A percentile compares a stretch with the other conserved stretches of the same genome.
phyloP scores from a whole-genome alignment of 371 early-diverging fungal species.

The Gilbertella persicaria region DNA sequence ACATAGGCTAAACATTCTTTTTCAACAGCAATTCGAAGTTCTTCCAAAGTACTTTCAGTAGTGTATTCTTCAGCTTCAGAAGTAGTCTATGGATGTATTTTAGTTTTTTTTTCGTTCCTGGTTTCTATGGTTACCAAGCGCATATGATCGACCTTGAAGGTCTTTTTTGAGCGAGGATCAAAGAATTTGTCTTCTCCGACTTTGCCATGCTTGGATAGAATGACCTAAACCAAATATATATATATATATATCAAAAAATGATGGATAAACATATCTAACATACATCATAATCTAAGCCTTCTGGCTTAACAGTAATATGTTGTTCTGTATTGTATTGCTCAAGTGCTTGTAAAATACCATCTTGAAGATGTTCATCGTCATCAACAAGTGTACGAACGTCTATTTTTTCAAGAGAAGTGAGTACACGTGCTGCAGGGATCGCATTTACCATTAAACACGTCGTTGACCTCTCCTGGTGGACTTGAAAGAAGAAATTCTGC shows the following conservation, averaged over 20 bases:
- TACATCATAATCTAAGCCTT: constrained; percentile 69
- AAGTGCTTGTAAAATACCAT: constrained; percentile 70
- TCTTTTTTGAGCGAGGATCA: constrained; percentile 71
- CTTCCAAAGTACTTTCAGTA: constrained; percentile 49
- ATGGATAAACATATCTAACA: not conserved
- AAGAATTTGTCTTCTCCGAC: constrained; percentile 65
- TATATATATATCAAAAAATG: not conserved
- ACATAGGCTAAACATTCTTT: constrained; percentile 63
- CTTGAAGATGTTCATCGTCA: constrained; percentile 79
- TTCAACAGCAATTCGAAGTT: constrained; percentile 66
- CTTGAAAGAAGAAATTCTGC: constrained; percentile 79
- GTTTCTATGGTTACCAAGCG: constrained; percentile 53
- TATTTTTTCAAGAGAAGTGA: constrained; percentile 28
- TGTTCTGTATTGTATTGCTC: constrained; percentile 87
- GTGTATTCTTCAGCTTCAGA: constrained; percentile 60
- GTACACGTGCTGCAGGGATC: not conserved
- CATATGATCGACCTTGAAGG: constrained; percentile 77
- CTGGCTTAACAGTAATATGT: constrained; percentile 68
- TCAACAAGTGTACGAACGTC: constrained; percentile 86
- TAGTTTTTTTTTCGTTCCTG: too few relatives aligned
- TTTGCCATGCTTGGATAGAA: constrained; percentile 75
- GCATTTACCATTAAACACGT: constrained; percentile 87
- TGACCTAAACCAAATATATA: too few relatives aligned
- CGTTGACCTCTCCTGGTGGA: constrained; percentile 97
- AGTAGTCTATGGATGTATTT: constrained; percentile 56